Conservation (phyloP, 306 rosid genomes). For the Casuarina equisetifolia region DNA sequence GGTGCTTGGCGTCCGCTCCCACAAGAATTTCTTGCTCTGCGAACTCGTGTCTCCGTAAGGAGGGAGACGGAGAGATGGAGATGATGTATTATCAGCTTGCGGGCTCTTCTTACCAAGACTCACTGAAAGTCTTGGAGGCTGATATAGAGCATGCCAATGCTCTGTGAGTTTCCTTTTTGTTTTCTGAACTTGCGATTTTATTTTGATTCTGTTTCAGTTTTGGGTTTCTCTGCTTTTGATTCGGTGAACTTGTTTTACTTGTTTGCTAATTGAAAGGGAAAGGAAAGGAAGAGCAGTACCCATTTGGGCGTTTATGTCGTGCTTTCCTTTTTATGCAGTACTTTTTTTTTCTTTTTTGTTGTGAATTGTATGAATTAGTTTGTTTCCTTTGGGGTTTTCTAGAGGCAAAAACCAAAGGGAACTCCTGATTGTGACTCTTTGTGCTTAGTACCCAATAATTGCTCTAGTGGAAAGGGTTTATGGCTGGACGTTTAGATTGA, state of each 20-base stretch:
- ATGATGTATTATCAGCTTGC: slow-evolving; percentile 70
- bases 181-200: neutral
- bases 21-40: slow-evolving; percentile 16
- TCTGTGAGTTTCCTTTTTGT: slow-evolving; percentile 54
- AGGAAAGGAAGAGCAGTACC: neutral
- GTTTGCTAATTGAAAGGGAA: slow-evolving; percentile 11
- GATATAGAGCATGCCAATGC: slow-evolving; percentile 93
- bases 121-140: slow-evolving; percentile 73
- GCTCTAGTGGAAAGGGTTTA: neutral
- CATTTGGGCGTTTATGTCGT: neutral
- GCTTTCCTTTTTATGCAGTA: neutral
- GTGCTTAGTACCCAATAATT: neutral
- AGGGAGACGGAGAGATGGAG: slow-evolving; percentile 39
- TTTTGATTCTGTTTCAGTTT: neutral
- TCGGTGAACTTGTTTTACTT: slow-evolving; percentile 7
- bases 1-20: neutral
- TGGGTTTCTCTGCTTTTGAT: slow-evolving; percentile 6
- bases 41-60: slow-evolving; percentile 14
- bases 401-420: neutral
- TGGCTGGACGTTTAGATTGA: slow-evolving; percentile 2
- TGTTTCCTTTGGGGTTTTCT: neutral
- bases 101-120: slow-evolving; percentile 71
- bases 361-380: neutral
- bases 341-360: neutral
- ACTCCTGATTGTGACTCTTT: neutral